Evolutionary conservation across 176 grass and related monocot genomes (phyloP).

Genomic region (Avena eriantha): DNA sequence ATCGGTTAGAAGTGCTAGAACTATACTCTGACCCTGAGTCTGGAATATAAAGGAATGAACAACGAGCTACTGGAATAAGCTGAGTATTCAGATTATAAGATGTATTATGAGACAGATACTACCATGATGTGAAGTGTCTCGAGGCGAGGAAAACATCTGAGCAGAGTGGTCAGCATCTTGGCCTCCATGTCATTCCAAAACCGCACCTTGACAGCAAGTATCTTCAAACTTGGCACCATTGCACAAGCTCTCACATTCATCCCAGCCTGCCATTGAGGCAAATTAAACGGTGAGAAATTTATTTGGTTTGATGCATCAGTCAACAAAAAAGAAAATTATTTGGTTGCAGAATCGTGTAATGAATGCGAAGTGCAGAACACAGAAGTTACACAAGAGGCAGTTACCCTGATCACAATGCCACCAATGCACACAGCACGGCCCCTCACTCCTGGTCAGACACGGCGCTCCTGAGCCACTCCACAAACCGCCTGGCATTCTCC

Average conservation of each 20-base stretch:
- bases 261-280: constrained; percentile 14
- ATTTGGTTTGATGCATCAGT: too few species aligned
- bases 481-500: constrained; percentile 66
- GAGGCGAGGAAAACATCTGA: too few species aligned
- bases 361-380: not conserved
- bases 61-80: not conserved
- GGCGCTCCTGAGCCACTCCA: constrained; percentile 75
- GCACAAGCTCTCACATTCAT: constrained; percentile 7
- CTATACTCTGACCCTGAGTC: not conserved
- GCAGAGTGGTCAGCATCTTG: too few species aligned
- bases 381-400: not conserved
- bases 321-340: too few species aligned
- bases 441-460: constrained; percentile 68
- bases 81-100: not conserved
- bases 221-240: constrained; percentile 41
- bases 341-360: not conserved
- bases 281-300: not conserved
- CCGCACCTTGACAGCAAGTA: constrained; percentile 26
- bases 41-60: not conserved
- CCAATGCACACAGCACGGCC: constrained; percentile 11
- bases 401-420: constrained; percentile 38
- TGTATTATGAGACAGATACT: not conserved
- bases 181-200: constrained; percentile 1
- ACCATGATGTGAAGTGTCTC: constrained; percentile 26
- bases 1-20: not conserved